A percentile compares a stretch with the other conserved stretches of the same genome.
These are phyloP conservation scores for Ascochyta viciae-villosae DNA, from an alignment of 2,329 filamentous ascomycete genomes.

Conservation along the genomic window DNA sequence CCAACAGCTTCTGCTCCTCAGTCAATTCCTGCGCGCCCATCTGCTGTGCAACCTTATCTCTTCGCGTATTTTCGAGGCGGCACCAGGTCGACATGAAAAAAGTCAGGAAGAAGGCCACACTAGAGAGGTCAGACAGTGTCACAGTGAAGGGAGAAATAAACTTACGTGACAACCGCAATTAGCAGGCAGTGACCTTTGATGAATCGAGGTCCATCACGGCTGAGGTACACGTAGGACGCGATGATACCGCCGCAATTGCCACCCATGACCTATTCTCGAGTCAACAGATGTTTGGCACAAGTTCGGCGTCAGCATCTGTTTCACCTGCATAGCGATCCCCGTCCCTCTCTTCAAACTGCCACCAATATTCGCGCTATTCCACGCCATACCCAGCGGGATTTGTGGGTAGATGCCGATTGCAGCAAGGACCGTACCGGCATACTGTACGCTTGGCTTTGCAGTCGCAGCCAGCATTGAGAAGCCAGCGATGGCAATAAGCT, in stretches of 20 bases:
- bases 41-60: slow-evolving; percentile 58
- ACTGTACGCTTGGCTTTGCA: slow-evolving; percentile 37
- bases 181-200: slow-evolving; percentile 56
- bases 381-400: slow-evolving; percentile 63
- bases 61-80: slow-evolving; percentile 62
- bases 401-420: slow-evolving; percentile 60
- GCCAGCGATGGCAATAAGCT: slow-evolving; percentile 62
- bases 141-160: background rate
- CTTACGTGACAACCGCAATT: slow-evolving; percentile 53
- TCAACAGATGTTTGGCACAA: background rate
- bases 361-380: slow-evolving; percentile 66
- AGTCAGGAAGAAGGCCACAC: slow-evolving; percentile 60
- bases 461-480: slow-evolving; percentile 44
- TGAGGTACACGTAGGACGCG: slow-evolving; percentile 58
- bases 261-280: slow-evolving; percentile 50
- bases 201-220: slow-evolving; percentile 54
- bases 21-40: slow-evolving; percentile 57
- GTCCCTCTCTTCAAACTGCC: slow-evolving; percentile 63
- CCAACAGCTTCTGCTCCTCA: slow-evolving; percentile 59
- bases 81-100: slow-evolving; percentile 66
- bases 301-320: background rate
- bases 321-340: slow-evolving; percentile 61
- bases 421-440: slow-evolving; percentile 44
- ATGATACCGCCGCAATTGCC: slow-evolving; percentile 77
- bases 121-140: slow-evolving; percentile 16